A percentile compares a stretch with the other conserved stretches of the same genome.
Evolutionary conservation across 192 early-diverging fungal species (phyloP).

Genomic region (Entomortierella chlamydospora): DNA sequence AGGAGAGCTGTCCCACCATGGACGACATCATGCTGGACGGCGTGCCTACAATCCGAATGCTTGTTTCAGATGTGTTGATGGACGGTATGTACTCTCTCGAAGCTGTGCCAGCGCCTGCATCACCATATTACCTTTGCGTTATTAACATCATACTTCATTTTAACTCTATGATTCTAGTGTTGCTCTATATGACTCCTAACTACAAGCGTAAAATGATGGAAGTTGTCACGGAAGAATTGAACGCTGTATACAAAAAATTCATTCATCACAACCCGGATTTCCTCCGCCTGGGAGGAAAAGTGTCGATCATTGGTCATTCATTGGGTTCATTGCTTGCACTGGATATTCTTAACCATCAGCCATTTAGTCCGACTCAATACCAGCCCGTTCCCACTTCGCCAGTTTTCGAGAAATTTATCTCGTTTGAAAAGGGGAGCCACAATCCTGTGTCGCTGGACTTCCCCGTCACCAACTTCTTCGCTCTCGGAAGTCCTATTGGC

Average conservation of each 20-base stretch:
- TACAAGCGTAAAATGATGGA: slow-evolving; percentile 86
- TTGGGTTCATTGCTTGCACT: slow-evolving; percentile 82
- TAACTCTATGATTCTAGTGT: slow-evolving; percentile 53
- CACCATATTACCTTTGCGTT: neutral
- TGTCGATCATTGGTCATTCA: slow-evolving; percentile 84
- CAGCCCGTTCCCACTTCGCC: slow-evolving; percentile 48
- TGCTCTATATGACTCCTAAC: slow-evolving; percentile 87
- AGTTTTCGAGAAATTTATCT: slow-evolving; percentile 49
- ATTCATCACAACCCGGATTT: slow-evolving; percentile 81
- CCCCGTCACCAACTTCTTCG: slow-evolving; percentile 80
- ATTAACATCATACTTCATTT: neutral
- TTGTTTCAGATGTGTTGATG: slow-evolving; percentile 86
- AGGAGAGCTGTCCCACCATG: slow-evolving; percentile 73
- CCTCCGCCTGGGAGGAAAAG: slow-evolving; percentile 68
- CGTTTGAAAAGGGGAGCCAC: slow-evolving; percentile 26
- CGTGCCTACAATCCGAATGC: slow-evolving; percentile 80
- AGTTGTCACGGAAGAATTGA: slow-evolving; percentile 81
- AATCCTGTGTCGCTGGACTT: slow-evolving; percentile 69
- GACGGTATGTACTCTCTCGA: slow-evolving; percentile 84
- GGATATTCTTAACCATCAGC: slow-evolving; percentile 81
- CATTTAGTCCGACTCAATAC: slow-evolving; percentile 49
- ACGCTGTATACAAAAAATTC: slow-evolving; percentile 80
- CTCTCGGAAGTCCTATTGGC: slow-evolving; percentile 86
- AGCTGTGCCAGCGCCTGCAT: too few relatives aligned
- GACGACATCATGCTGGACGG: slow-evolving; percentile 86